phyloP scores from a whole-genome alignment of 805 yeast species.

The Candida morakotiae region DNA sequence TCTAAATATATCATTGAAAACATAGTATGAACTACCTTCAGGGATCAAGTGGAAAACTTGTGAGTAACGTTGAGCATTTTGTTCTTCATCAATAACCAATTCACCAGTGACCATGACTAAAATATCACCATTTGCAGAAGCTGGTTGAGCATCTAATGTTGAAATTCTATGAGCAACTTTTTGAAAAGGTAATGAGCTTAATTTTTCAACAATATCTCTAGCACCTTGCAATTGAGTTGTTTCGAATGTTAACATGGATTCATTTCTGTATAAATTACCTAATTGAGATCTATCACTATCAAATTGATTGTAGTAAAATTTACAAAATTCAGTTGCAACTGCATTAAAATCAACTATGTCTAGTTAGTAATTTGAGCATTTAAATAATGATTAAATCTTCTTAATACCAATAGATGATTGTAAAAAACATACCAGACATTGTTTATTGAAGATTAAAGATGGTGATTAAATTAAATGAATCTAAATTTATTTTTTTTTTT shows the following conservation, averaged over 20 bases:
- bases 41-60: constrained; percentile 97
- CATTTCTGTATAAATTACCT: constrained; percentile 92
- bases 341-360: constrained; percentile 40
- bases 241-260: constrained; percentile 97
- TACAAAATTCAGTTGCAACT: constrained; percentile 76
- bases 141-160: constrained; percentile 97
- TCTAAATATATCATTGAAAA: constrained; percentile 95
- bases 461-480: background rate
- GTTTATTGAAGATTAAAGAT: constrained; percentile 1
- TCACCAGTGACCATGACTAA: constrained; percentile 98
- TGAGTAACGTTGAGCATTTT: constrained; percentile 92
- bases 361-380: background rate
- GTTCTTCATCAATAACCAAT: constrained; percentile 87
- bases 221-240: constrained; percentile 93
- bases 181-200: constrained; percentile 82
- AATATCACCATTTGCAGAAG: constrained; percentile 87
- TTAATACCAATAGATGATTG: no score
- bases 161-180: constrained; percentile 92
- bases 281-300: constrained; percentile 89
- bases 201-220: constrained; percentile 86
- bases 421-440: constrained; percentile 25
- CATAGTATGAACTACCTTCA: constrained; percentile 86
- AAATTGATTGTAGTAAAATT: constrained; percentile 92
- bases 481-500: constrained; percentile 1
- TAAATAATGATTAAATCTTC: background rate